Percentiles rank a stretch among this genome's conserved stretches.
phyloP scores from a whole-genome alignment of 176 grass and related monocot species.

The Zoysia japonica region DNA sequence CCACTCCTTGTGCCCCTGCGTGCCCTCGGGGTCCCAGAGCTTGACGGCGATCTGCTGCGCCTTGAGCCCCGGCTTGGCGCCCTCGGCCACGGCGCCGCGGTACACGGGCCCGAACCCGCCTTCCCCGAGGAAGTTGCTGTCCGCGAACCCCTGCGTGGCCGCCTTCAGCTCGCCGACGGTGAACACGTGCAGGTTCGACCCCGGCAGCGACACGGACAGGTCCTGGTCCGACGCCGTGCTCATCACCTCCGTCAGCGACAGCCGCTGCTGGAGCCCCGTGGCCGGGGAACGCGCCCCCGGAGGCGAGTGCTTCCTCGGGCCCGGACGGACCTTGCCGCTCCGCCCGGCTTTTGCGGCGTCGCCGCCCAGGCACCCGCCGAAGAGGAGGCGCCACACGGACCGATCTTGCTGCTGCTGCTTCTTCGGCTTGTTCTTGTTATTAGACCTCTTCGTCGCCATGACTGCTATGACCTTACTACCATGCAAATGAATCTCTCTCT shows the following conservation, averaged over 20 bases:
- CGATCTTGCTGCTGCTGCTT: neutral
- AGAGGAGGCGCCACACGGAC: constrained; percentile 22
- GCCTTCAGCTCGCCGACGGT: constrained; percentile 64
- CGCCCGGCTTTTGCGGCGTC: neutral
- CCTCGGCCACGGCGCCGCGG: constrained; percentile 58
- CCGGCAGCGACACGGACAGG: constrained; percentile 71
- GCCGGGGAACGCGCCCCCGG: neutral
- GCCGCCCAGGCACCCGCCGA: constrained; percentile 21
- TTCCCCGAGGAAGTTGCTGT: constrained; percentile 68
- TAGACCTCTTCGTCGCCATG: constrained; percentile 18
- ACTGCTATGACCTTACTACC: neutral
- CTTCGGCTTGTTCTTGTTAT: neutral
- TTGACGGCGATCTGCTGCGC: constrained; percentile 81
- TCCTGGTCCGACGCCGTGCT: constrained; percentile 66
- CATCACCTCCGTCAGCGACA: constrained; percentile 67
- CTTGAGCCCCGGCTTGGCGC: constrained; percentile 63
- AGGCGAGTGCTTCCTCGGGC: constrained; percentile 3
- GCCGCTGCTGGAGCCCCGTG: constrained; percentile 32
- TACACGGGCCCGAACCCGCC: constrained; percentile 85
- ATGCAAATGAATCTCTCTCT: constrained; percentile 20
- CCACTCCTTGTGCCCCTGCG: constrained; percentile 85
- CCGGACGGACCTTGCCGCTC: constrained; percentile 33
- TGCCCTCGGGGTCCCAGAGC: constrained; percentile 75
- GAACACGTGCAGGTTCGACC: constrained; percentile 78
- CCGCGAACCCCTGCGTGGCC: constrained; percentile 58